A percentile compares a stretch with the other conserved stretches of the same genome.
phyloP scores from a whole-genome alignment of 1,284 basidiomycete genomes.

The Fomitopsis palustris region DNA sequence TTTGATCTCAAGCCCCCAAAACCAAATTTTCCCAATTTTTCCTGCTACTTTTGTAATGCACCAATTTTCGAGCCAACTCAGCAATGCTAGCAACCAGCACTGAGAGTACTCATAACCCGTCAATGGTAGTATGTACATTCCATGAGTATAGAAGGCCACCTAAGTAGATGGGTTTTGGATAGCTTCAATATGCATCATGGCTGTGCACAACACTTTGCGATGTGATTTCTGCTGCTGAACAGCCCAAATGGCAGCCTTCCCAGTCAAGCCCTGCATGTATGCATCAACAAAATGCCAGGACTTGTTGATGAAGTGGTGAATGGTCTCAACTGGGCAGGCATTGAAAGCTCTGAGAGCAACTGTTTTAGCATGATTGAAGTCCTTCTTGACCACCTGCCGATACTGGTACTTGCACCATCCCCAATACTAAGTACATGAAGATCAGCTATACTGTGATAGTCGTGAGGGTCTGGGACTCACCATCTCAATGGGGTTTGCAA shows the following conservation, averaged over 20 bases:
- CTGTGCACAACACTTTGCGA: slow-evolving; percentile 9
- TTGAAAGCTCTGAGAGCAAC: slow-evolving; percentile 18
- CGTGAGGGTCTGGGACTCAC: too few relatives aligned
- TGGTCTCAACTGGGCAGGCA: slow-evolving; percentile 18
- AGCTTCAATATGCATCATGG: slow-evolving; percentile 2
- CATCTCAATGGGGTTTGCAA: slow-evolving; percentile 31
- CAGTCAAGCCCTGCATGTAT: slow-evolving; percentile 15
- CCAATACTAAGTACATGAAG: slow-evolving; percentile 7
- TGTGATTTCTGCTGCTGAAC: slow-evolving; percentile 15
- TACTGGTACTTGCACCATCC: slow-evolving; percentile 10
- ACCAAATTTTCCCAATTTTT: too few relatives aligned
- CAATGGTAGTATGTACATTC: too few relatives aligned
- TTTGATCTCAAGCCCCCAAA: too few relatives aligned
- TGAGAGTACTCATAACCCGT: too few relatives aligned
- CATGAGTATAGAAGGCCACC: too few relatives aligned
- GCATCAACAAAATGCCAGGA: slow-evolving; percentile 18
- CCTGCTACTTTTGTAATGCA: too few relatives aligned
- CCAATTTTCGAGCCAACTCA: too few relatives aligned
- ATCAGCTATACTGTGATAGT: neutral
- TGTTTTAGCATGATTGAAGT: slow-evolving; percentile 15
- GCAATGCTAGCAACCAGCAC: too few relatives aligned
- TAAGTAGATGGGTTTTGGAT: too few relatives aligned
- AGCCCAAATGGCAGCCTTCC: slow-evolving; percentile 17
- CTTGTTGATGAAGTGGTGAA: slow-evolving; percentile 21
- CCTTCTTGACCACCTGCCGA: neutral